Base-by-base conservation (phyloP, 352 stramenopile species). In the Pythium brachiatum region DNA sequence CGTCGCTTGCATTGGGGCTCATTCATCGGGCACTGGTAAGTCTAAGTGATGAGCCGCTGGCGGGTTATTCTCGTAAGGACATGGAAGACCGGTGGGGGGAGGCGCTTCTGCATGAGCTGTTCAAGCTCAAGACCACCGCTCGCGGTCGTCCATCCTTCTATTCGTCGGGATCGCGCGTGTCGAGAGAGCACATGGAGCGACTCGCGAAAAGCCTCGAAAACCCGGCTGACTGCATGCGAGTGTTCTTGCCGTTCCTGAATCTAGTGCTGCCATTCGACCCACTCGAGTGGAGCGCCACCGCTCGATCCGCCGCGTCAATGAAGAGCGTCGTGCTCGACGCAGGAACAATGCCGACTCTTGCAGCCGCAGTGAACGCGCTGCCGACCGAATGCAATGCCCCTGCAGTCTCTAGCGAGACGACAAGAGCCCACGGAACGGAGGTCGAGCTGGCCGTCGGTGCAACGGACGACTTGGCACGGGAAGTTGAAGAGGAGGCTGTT, bases 61-160 rank as follows among this genome's bases (percentile, higher is more conserved):
- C 38, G 39, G 52, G 57, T 15, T 61, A 46, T 38, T 60, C 58
- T 3, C 58, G 53, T 3, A 32, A 60, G 23, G 53, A 72, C n/a
- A 72, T 72, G 65, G 65, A 72, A 32, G 20, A 6, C 11, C 44
- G 41, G 7, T 72, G 65, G 65, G 65, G 65, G 12, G 48, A 57
- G 5, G 59, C 58, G 2, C 16, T 70, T 3, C 26, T 62, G 27
- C 8, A 38, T 0, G 39, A 70, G 16, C 32, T 70, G 21, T 25
- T 16, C 13, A 39, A 43, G 25, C 27, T 63, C 6, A 43, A 53
- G 23, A 9, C 51, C 9, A 44, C 54, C 1, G 52, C 15, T 13
- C 32, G 48, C 9, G 41, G 41, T 20, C 41, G 20, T 7, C n/a
- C 41, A 6, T 48, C 41, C 5, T 48, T 48, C 41, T 48, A 27